Base-by-base conservation (phyloP, 805 yeast genomes). In the Starmera pachycereana region DNA sequence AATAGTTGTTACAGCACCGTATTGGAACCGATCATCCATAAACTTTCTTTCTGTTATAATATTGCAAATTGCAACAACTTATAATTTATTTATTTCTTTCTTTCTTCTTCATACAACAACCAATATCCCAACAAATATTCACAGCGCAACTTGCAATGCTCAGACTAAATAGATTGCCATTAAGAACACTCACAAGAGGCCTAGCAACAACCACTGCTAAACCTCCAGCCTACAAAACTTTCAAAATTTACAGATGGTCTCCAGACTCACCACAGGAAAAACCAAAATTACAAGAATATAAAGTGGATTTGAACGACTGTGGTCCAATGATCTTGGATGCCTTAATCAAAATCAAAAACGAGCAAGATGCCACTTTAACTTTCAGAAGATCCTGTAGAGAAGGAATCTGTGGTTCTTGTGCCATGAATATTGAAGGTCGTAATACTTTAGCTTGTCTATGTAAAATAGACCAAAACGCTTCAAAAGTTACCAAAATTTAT, bases 301-400 rank as follows among this genome's bases (percentile, higher is more conserved):
- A 85, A 51, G 72, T 92, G 37, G 95, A 92, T 63, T 74, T 92
- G 62, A 82, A 88, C 67, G 68, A 80, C 39, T 86, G 96, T 68
- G 98, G 98, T 48, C 98, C 98, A 42, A 92, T 92, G 98, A 83
- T 92, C 39, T 72, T 92, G 57, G 98, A 92, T 65, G 98, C 97
- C 25, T 66, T 92, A 44, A 65, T 92, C 50, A 89, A 89, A 68
- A 88, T 92, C 66, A 92, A 92, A 67, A 88, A 90, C 64, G 98
- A 92, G 68, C 94, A 87, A 66, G 98, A 92, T 63, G 65, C 97
- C 36, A 85, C 97, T 29, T 76, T 92, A 60, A 92, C 98, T 6
- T 85, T 92, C 68, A 81, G 98, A 71, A 81, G 98, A 68, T 88
- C 97, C 35, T 92, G 98, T 71, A 87, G 98, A 71, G 98, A 92